Base-by-base conservation (phyloP, 1,139 yeast species). In the Candida glucosophila region DNA sequence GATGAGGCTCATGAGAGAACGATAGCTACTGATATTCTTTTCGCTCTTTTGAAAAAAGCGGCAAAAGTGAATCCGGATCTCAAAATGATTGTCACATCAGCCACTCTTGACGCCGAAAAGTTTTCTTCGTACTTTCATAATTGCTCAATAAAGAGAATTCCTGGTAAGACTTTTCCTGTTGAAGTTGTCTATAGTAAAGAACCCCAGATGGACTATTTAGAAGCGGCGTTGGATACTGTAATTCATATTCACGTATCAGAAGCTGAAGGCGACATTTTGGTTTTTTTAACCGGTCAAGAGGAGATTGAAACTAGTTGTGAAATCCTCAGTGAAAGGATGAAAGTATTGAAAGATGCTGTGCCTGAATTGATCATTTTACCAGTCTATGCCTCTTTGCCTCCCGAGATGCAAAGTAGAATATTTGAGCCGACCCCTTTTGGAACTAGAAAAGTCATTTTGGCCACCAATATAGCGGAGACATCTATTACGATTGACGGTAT, bases 1-100 rank as follows among this genome's bases (percentile, higher is more conserved):
- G 97, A 86, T 55, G 97, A 86, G 52, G 96, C 96, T 0, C 98
- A 90, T 52, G 98, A 90, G 51, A 67, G 98, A 43, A 88, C 97
- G 0, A 74, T 90, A 23, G 82, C 96, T 0, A 90, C 97, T 0
- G 98, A 90, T 61, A 82, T 90, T 4, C 55, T 90, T 18, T 86
- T 90, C 62, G 94, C 94, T 0, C 55, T 90, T 24, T 54, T 90
- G 34, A 81, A 86, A 40, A 66, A 77, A 34, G 93, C 95, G 0
- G 70, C 78, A 0, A 41, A 47, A 11, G 55, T 72, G 24, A 73
- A 92, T 31, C 93, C 95, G 0, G 75, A 79, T 29, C 55, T 90
- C 30, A 78, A 78, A 43, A 62, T 88, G 4, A 77, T 90, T 27
- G 77, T 86, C 5, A 86, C 97, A 0, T 88, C 96, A 2, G 98